These are phyloP conservation scores for Capsella rubella DNA, from an alignment of 441 rosid genomes.

Conservation along the genomic window DNA sequence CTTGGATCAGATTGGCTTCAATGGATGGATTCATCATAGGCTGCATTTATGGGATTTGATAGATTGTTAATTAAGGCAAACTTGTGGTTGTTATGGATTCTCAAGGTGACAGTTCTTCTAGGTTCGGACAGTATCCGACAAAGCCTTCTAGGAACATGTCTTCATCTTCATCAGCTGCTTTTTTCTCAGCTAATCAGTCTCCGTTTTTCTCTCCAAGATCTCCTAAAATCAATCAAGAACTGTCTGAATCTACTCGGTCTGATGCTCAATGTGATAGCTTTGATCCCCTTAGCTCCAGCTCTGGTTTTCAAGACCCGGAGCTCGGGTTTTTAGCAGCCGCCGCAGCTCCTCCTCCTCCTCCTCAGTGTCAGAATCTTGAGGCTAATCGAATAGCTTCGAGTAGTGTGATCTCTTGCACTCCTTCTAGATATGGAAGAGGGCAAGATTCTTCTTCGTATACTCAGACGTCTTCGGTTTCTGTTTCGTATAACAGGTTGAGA, in stretches of 20 bases:
- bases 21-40: constrained; percentile 41
- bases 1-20: constrained; percentile 49
- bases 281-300: constrained; percentile 63
- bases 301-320: constrained; percentile 59
- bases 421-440: constrained; percentile 55
- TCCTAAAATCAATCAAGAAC: constrained; percentile 55
- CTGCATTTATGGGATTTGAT: constrained; percentile 48
- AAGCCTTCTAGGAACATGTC: constrained; percentile 74
- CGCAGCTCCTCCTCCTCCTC: constrained; percentile 33
- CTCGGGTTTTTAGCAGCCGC: constrained; percentile 43
- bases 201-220: constrained; percentile 93
- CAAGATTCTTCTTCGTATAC: constrained; percentile 52
- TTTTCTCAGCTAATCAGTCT: constrained; percentile 92
- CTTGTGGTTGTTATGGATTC: constrained; percentile 57
- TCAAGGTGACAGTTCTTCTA: constrained; percentile 70
- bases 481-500: constrained; percentile 67
- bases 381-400: constrained; percentile 53
- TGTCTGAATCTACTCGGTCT: constrained; percentile 68
- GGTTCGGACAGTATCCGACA: constrained; percentile 59
- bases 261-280: constrained; percentile 68
- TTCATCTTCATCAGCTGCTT: constrained; percentile 86
- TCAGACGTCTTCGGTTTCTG: constrained; percentile 62
- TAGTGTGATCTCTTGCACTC: constrained; percentile 55
- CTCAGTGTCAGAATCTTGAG: constrained; percentile 49
- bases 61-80: constrained; percentile 36